phyloP scores from a whole-genome alignment of 73 alveolate species.

The Paramecium octaurelia region DNA sequence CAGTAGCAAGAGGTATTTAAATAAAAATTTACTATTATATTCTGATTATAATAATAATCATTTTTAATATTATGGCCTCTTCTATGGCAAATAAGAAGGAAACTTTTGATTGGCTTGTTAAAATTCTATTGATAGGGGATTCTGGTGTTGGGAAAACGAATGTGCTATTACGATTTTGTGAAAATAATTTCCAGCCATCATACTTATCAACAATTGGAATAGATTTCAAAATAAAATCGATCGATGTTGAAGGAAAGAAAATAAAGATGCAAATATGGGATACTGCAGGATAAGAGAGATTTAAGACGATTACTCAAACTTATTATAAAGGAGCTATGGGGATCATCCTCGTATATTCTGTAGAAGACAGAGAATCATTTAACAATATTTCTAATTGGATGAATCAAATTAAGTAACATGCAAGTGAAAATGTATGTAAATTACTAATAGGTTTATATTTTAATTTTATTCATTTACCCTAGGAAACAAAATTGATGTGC shows the following conservation, averaged over 20 bases:
- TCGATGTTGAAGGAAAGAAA: constrained; percentile 71
- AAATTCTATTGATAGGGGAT: constrained; percentile 81
- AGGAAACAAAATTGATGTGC: constrained; percentile 62
- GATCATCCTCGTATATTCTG: constrained; percentile 76
- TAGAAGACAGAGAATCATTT: constrained; percentile 70
- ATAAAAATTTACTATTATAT: not conserved
- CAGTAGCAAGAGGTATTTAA: not conserved
- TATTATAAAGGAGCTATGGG: constrained; percentile 87
- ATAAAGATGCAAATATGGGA: constrained; percentile 87
- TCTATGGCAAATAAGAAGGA: not conserved
- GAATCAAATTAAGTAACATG: constrained; percentile 59
- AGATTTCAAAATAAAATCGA: constrained; percentile 79
- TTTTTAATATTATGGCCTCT: not conserved
- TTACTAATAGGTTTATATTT: constrained; percentile 31
- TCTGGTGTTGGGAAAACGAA: constrained; percentile 85
- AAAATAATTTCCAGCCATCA: constrained; percentile 72
- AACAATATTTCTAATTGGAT: constrained; percentile 73
- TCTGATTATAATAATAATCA: not conserved
- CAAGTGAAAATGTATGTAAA: constrained; percentile 41
- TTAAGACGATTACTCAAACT: constrained; percentile 79
- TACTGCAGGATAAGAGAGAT: constrained; percentile 89
- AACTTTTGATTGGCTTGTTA: constrained; percentile 66
- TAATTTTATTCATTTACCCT: not conserved
- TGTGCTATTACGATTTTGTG: constrained; percentile 75
- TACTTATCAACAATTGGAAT: constrained; percentile 86